Conservation (phyloP, 768 basidiomycete genomes). For the Pleurotus sapidus region DNA sequence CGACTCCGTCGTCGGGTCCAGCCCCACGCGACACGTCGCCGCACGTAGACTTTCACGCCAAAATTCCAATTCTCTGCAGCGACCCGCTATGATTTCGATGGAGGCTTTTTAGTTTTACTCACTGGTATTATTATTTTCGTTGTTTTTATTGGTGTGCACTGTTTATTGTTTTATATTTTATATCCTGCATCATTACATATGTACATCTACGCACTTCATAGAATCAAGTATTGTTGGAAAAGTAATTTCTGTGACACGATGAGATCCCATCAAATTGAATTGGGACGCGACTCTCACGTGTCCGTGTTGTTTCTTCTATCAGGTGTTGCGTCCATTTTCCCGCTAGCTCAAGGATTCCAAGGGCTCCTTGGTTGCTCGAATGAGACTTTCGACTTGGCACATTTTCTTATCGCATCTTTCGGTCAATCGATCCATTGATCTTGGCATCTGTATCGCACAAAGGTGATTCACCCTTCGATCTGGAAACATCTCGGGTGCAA, state of each 20-base stretch:
- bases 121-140: not conserved
- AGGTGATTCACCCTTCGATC: not conserved
- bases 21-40: slow-evolving; percentile 45
- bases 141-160: not conserved
- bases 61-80: slow-evolving; percentile 22
- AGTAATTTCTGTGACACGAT: too few relatives aligned
- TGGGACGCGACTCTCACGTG: too few relatives aligned
- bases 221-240: too few relatives aligned
- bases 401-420: not conserved
- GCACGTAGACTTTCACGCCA: slow-evolving; percentile 36
- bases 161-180: not conserved
- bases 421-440: not conserved
- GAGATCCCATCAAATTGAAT: too few relatives aligned
- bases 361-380: too few relatives aligned
- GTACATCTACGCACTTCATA: not conserved
- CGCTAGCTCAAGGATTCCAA: too few relatives aligned
- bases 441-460: not conserved
- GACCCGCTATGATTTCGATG: not conserved
- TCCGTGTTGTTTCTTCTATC: too few relatives aligned
- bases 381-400: too few relatives aligned
- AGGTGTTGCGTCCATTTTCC: too few relatives aligned
- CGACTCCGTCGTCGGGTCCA: slow-evolving; percentile 38
- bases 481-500: too few relatives aligned
- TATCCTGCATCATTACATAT: not conserved
- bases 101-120: not conserved